These are phyloP conservation scores for Penicillium hesseltinei DNA, from an alignment of 2,329 filamentous ascomycete species.

Conservation along the genomic window DNA sequence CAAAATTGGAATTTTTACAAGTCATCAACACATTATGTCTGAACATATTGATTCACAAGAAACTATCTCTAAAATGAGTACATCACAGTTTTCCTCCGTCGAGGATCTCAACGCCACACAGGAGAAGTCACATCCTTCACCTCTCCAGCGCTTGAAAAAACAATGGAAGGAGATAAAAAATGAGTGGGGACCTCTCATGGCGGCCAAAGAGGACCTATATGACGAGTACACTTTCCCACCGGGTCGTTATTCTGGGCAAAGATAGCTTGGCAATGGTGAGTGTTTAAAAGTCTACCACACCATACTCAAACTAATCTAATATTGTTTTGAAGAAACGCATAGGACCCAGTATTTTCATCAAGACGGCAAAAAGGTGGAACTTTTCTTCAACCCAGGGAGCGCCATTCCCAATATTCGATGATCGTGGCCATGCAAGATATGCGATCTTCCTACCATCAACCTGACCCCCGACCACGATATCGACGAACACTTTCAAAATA, in stretches of 20 bases:
- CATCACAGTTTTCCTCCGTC: not conserved
- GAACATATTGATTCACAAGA: not conserved
- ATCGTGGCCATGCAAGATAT: not conserved
- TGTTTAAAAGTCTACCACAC: not conserved
- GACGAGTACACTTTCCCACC: conserved; percentile 24
- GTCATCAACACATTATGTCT: not conserved
- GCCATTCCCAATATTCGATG: not conserved
- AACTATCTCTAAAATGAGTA: not conserved
- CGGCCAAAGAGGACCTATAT: conserved; percentile 19
- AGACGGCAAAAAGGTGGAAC: not conserved
- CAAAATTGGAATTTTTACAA: not conserved
- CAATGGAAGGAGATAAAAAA: conserved; percentile 8
- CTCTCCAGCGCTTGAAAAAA: conserved; percentile 10
- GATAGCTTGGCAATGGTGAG: conserved; percentile 1
- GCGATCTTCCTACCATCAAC: not conserved
- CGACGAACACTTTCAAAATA: not conserved
- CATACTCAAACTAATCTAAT: not conserved
- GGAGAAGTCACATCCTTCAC: not conserved
- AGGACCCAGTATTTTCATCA: not conserved
- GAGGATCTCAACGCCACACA: not conserved
- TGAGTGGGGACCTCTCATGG: conserved; percentile 21
- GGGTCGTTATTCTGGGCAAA: conserved; percentile 20
- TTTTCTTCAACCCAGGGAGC: not conserved
- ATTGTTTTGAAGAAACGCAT: not conserved
- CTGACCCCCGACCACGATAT: not conserved